Conservation (phyloP, 257 asterid genomes). For the Apocynum venetum region DNA sequence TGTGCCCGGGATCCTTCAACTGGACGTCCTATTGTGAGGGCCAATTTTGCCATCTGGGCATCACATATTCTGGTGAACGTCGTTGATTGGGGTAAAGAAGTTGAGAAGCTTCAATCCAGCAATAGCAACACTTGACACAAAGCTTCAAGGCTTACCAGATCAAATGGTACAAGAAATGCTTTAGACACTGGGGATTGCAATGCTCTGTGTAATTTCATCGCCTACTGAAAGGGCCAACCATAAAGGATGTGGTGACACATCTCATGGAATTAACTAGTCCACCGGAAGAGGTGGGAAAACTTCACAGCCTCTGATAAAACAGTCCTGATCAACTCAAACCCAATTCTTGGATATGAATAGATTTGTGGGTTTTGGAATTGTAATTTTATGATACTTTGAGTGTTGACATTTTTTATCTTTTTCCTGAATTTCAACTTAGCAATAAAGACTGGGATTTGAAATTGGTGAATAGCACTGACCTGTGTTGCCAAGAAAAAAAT, state of each 20-base stretch:
- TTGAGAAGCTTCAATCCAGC: conserved; percentile 98
- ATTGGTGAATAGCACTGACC: too few relatives aligned
- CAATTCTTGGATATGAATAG: conserved; percentile 22
- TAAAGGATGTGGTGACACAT: conserved; percentile 96
- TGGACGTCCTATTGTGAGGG: too few relatives aligned
- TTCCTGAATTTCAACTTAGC: too few relatives aligned
- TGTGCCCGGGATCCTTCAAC: too few relatives aligned
- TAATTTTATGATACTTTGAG: too few relatives aligned
- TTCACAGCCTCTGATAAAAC: conserved; percentile 84
- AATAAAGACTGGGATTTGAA: too few relatives aligned
- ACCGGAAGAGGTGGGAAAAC: conserved; percentile 73
- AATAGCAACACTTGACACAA: conserved; percentile 55
- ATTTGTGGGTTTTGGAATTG: too few relatives aligned
- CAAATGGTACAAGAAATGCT: conserved; percentile 96
- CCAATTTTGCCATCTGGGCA: too few relatives aligned
- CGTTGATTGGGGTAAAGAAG: conserved; percentile 90
- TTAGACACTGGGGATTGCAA: conserved; percentile 89
- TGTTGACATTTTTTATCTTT: too few relatives aligned
- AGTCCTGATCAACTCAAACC: conserved; percentile 56
- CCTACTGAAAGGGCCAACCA: conserved; percentile 82
- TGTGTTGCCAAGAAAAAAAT: too few relatives aligned
- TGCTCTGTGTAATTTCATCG: conserved; percentile 85
- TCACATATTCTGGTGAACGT: conserved; percentile 1
- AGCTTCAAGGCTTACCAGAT: conserved; percentile 80
- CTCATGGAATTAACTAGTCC: conserved; percentile 83